Base-by-base conservation (phyloP, 306 rosid species). In the Quercus rubra region DNA sequence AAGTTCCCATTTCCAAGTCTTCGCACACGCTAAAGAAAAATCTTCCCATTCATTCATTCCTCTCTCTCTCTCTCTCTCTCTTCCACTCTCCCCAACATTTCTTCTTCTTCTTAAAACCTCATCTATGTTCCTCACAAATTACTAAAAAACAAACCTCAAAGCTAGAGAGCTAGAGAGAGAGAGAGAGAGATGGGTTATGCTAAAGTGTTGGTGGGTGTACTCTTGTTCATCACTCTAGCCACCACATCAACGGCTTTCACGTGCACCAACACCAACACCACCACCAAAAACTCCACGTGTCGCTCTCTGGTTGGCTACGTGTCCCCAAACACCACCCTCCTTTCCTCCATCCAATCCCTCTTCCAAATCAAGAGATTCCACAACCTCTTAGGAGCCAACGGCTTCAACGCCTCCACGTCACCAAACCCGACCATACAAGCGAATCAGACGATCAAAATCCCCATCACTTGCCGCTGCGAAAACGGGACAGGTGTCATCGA, bases 381-480 rank as follows among this genome's bases (percentile, higher is more conserved):
- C 35, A 75, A 83, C 77, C 58, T 94, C 3, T 76, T 89, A 4
- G 99, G 97, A 33, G 97, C 87, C 14, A 94, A 92, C 90, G 71
- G 71, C 80, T 11, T 86, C 0, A 5, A 5, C n/a, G n/a, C n/a
- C 46, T 46, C 83, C 79, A 80, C 94, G 68, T 0, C 19, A 2
- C 5, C 20, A 3, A 71, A 9, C 56, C 0, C 1, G 23, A 4
- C 10, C 20, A 54, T 92, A 2, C 5, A 0, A 10, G 71, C 88
- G 33, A 11, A 57, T 5, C 0, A 7, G 35, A 75, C 2, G 14
- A 64, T 94, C 35, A 73, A 46, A 59, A 78, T 94, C 33, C 97
- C 99, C n/a, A 87, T 92, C 85, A 38, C 55, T 4, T 94, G 98
- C 83, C 25, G 1, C 43, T 94, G 98, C 77, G 0, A 3, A 18